A percentile compares a stretch with the other conserved stretches of the same genome.
These are phyloP conservation scores for Begonia fuchsioides DNA, from an alignment of 306 rosid genomes.

Conservation along the genomic window DNA sequence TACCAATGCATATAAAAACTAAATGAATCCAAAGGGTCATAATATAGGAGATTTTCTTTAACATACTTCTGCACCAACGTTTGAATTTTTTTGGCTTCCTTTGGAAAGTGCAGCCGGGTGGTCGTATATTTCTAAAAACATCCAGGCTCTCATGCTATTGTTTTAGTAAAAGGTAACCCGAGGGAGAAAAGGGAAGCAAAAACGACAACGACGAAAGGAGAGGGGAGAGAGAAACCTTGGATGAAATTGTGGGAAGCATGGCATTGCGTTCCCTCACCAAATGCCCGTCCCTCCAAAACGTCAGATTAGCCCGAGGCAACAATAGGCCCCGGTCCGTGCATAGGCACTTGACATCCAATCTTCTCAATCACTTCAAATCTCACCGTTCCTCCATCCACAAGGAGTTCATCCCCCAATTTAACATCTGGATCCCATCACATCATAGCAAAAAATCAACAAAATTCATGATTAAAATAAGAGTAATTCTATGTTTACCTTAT, in stretches of 20 bases:
- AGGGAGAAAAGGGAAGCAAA: no score
- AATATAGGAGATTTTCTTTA: no score
- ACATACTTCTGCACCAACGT: no score
- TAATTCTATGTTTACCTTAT: no score
- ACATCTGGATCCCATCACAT: slow-evolving; percentile 44
- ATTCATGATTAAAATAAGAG: slow-evolving; percentile 1
- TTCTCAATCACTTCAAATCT: slow-evolving; percentile 93
- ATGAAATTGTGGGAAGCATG: slow-evolving; percentile 95
- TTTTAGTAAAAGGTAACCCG: no score
- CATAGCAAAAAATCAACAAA: slow-evolving; percentile 1
- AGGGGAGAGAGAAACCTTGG: slow-evolving; percentile 48
- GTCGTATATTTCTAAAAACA: no score
- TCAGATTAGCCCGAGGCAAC: slow-evolving; percentile 94
- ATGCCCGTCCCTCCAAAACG: slow-evolving; percentile 97
- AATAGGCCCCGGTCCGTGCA: slow-evolving; percentile 96
- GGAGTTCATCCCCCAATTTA: slow-evolving; percentile 85
- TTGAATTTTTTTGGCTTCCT: no score
- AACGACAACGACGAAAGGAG: slow-evolving; percentile 1
- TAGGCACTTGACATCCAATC: slow-evolving; percentile 85
- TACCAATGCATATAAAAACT: no score
- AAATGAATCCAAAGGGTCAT: no score
- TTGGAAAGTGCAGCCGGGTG: no score
- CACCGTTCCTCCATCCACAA: slow-evolving; percentile 99
- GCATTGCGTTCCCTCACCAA: slow-evolving; percentile 83
- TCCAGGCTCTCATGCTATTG: no score